phyloP scores from a whole-genome alignment of 164 flowering plant species.

The Brasenia schreberi region DNA sequence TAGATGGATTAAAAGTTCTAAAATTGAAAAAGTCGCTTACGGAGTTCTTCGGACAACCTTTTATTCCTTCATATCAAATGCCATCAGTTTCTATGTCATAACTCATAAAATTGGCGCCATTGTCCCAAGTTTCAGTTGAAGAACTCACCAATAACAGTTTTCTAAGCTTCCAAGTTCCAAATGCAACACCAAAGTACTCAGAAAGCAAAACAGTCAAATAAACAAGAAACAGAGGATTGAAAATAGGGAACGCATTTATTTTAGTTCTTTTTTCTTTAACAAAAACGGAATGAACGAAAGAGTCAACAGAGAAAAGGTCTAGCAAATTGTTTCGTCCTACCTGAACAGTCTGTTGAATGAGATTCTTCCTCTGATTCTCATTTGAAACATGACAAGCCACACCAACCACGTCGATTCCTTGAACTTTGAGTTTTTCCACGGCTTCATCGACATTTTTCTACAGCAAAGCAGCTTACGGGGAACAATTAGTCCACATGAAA shows the following conservation, averaged over 20 bases:
- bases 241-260: too few species aligned
- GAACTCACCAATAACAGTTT: too few species aligned
- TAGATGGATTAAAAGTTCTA: too few species aligned
- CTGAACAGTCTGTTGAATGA: constrained; percentile 54
- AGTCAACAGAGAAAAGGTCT: not conserved
- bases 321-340: constrained; percentile 14
- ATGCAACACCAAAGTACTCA: too few species aligned
- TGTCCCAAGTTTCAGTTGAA: too few species aligned
- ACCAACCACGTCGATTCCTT: constrained; percentile 67
- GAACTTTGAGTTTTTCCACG: constrained; percentile 48
- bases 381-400: constrained; percentile 89
- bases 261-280: not conserved
- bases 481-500: not conserved
- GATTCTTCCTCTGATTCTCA: constrained; percentile 71
- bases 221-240: not conserved
- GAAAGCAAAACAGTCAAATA: not conserved
- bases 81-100: too few species aligned
- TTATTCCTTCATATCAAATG: too few species aligned
- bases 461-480: constrained; percentile 2
- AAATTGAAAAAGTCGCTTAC: too few species aligned
- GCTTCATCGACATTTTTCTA: constrained; percentile 91
- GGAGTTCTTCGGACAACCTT: too few species aligned
- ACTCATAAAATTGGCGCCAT: too few species aligned
- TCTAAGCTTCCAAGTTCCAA: too few species aligned
- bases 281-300: not conserved